Conservation (phyloP, 768 basidiomycete species). For the Lactifluus hygrophoroides region DNA sequence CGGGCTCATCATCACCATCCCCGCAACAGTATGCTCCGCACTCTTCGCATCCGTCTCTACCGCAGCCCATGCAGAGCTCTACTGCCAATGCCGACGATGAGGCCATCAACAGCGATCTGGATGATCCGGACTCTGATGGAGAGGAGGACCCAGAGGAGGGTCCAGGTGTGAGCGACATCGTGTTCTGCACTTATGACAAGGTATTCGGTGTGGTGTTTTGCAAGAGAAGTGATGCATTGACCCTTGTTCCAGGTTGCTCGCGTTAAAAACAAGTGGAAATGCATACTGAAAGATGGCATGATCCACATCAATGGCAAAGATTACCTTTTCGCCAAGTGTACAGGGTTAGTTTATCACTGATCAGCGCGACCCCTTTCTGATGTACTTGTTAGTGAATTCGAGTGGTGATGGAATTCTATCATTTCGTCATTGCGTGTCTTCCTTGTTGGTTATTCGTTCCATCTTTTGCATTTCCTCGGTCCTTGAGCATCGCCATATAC, state of each 20-base stretch:
- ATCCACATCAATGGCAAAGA: conserved; percentile 95
- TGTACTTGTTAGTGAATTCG: conserved; percentile 26
- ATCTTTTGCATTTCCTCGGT: not conserved
- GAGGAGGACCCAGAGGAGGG: conserved; percentile 81
- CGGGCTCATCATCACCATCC: conserved; percentile 64
- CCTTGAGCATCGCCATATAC: conserved; percentile 1
- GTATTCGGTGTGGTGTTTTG: conserved; percentile 33
- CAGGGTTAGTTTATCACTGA: conserved; percentile 50
- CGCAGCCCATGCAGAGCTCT: conserved; percentile 44
- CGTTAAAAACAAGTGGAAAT: conserved; percentile 99
- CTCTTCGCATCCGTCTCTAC: conserved; percentile 64
- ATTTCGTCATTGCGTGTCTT: not conserved
- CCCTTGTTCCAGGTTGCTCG: conserved; percentile 65
- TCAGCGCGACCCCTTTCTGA: not conserved
- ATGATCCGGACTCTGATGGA: conserved; percentile 85
- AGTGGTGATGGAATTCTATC: conserved; percentile 25
- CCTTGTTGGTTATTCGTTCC: not conserved
- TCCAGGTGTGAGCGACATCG: conserved; percentile 76
- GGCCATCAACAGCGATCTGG: conserved; percentile 92
- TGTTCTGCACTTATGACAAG: conserved; percentile 99
- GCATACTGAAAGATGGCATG: conserved; percentile 94
- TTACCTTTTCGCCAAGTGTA: conserved; percentile 95
- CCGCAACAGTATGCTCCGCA: conserved; percentile 55
- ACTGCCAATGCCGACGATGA: conserved; percentile 49
- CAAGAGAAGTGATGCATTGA: not conserved